Evolutionary conservation across 116 monocot genomes (phyloP).

Genomic region (Phalaenopsis hybrid): DNA sequence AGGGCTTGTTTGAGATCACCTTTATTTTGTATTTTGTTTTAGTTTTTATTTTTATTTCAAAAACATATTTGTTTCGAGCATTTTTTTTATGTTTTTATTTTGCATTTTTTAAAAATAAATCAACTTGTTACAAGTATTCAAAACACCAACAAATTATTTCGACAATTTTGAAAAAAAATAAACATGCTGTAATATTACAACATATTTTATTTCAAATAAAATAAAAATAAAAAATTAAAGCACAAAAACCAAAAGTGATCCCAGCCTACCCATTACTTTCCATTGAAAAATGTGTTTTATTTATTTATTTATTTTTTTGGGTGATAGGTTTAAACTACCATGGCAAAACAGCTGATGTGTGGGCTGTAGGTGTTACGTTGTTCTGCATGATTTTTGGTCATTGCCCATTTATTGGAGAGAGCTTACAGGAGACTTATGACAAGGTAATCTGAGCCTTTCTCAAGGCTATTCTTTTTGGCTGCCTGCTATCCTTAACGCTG

Average conservation of each 20-base stretch:
- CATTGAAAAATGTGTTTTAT: not conserved
- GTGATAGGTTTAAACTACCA: conserved; percentile 56
- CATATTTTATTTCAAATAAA: no score
- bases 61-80: no score
- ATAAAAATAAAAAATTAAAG: no score
- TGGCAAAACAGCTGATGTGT: conserved; percentile 74
- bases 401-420: conserved; percentile 80
- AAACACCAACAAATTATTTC: no score
- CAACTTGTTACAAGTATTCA: no score
- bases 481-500: not conserved
- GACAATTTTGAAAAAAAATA: no score
- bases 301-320: conserved; percentile 1
- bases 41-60: no score
- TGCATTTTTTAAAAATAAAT: no score
- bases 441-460: conserved; percentile 37
- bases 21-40: not conserved
- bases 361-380: conserved; percentile 85
- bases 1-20: not conserved
- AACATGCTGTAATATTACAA: no score
- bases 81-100: no score
- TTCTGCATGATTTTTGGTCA: conserved; percentile 75
- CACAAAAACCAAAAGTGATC: no score
- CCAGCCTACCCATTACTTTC: not conserved
- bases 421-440: conserved; percentile 76
- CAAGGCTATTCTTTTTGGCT: not conserved